A percentile compares a stretch with the other conserved stretches of the same genome.
Conservation (phyloP, 208 protist genomes). For the Trypanosoma melophagium region DNA sequence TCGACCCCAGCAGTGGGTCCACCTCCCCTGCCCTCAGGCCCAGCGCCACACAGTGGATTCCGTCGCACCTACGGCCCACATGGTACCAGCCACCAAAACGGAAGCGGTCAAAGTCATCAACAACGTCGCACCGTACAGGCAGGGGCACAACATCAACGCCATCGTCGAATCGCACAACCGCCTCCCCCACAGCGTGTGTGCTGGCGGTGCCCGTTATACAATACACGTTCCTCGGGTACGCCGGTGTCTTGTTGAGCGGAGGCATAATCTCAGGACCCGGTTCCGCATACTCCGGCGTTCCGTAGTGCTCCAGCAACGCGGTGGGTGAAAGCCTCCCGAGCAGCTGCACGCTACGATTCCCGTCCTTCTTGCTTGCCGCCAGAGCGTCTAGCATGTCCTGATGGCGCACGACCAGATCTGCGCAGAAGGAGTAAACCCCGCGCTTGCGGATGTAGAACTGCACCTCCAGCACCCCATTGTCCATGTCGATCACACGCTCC, state of each 20-base stretch:
- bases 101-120: constrained; percentile 16
- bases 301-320: neutral
- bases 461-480: constrained; percentile 13
- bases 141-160: constrained; percentile 18
- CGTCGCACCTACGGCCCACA: constrained; percentile 2
- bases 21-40: no score
- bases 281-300: neutral
- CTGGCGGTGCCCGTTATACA: neutral
- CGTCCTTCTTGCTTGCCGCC: neutral
- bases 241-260: neutral
- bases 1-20: neutral
- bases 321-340: neutral
- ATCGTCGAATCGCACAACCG: neutral
- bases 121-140: constrained; percentile 4
- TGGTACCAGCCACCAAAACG: constrained; percentile 16
- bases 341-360: neutral
- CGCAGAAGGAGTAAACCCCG: neutral
- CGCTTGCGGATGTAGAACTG: constrained; percentile 19
- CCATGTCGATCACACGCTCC: constrained; percentile 16
- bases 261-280: neutral
- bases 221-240: constrained; percentile 1
- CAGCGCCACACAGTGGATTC: constrained; percentile 9
- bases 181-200: neutral
- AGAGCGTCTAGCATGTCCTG: neutral
- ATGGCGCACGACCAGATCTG: constrained; percentile 3